These are phyloP conservation scores for Marasmius tenuissimus DNA, from an alignment of 1,284 basidiomycete genomes.

Conservation along the genomic window DNA sequence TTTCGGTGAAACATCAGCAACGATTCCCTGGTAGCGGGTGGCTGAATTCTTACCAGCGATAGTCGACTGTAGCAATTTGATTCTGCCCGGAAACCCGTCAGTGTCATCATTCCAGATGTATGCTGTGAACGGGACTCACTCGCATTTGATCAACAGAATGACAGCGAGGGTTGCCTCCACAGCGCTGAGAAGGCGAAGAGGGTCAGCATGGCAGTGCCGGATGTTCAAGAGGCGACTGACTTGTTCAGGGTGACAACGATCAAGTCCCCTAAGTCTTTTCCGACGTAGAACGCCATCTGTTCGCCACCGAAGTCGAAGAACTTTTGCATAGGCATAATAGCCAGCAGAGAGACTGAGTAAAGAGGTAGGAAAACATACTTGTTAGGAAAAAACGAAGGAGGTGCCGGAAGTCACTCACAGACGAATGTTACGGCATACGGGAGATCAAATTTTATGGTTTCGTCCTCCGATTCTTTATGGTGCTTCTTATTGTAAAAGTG, in stretches of 20 bases:
- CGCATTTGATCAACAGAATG: slow-evolving; percentile 50
- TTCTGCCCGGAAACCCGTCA: slow-evolving; percentile 25
- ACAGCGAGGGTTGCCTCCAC: slow-evolving; percentile 69
- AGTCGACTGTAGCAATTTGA: slow-evolving; percentile 58
- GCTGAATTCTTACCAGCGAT: slow-evolving; percentile 42
- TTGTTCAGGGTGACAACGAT: slow-evolving; percentile 62
- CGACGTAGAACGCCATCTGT: slow-evolving; percentile 59
- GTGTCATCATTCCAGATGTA: background rate
- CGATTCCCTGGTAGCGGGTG: background rate
- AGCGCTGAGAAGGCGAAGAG: slow-evolving; percentile 29
- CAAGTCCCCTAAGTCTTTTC: slow-evolving; percentile 57
- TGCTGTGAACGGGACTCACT: slow-evolving; percentile 34
- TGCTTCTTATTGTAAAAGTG: slow-evolving; percentile 39
- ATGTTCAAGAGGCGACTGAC: slow-evolving; percentile 30
- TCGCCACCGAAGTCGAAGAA: slow-evolving; percentile 64
- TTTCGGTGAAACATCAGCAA: background rate
- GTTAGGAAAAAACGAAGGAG: background rate
- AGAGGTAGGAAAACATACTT: slow-evolving; percentile 3
- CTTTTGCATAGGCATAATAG: slow-evolving; percentile 57
- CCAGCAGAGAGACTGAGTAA: slow-evolving; percentile 49
- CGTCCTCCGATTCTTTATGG: slow-evolving; percentile 3
- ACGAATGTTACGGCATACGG: slow-evolving; percentile 32
- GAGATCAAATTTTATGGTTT: slow-evolving; percentile 19
- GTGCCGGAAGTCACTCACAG: slow-evolving; percentile 28
- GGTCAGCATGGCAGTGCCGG: background rate